Percentiles rank a stretch among this genome's conserved stretches.
These are phyloP conservation scores for Euryodendron excelsum DNA, from an alignment of 148 eudicot species.

Conservation along the genomic window DNA sequence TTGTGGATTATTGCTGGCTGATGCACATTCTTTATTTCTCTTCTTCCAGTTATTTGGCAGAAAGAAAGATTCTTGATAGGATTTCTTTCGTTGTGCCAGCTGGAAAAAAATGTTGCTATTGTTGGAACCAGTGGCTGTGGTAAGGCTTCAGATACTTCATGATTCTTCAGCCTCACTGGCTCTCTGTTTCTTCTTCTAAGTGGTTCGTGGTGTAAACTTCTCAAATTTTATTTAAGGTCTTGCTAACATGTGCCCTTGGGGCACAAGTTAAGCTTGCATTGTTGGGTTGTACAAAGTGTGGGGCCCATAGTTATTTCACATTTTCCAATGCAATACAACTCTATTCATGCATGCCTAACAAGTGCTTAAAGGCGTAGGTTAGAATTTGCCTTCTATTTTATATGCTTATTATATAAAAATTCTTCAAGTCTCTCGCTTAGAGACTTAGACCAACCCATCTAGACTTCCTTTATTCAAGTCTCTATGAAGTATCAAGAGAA, in stretches of 20 bases:
- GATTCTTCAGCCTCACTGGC: not conserved
- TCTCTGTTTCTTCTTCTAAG: too few relatives aligned
- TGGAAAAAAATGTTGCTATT: conserved; percentile 91
- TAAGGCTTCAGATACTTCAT: conserved; percentile 33
- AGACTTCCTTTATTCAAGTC: not conserved
- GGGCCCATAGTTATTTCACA: too few relatives aligned
- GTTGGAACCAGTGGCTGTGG: conserved; percentile 99
- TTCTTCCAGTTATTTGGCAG: conserved; percentile 65
- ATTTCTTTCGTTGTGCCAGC: conserved; percentile 88
- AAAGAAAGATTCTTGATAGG: conserved; percentile 93
- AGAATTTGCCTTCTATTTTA: too few relatives aligned
- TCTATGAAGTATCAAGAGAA: too few relatives aligned
- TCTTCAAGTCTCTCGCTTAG: too few relatives aligned
- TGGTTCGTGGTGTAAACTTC: not conserved
- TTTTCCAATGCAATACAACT: not conserved
- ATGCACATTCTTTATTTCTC: conserved; percentile 14
- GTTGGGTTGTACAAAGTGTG: too few relatives aligned
- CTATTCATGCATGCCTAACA: too few relatives aligned
- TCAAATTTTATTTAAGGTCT: not conserved
- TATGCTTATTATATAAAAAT: too few relatives aligned
- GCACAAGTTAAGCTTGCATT: too few relatives aligned
- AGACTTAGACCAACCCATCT: not conserved
- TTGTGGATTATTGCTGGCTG: conserved; percentile 17
- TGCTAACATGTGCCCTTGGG: too few relatives aligned
- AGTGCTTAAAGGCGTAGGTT: too few relatives aligned